Evolutionary conservation across 169 alveolate genomes (phyloP), one percentile per base, ranked within the genome.

Genomic region (Babesia caballi): DNA sequence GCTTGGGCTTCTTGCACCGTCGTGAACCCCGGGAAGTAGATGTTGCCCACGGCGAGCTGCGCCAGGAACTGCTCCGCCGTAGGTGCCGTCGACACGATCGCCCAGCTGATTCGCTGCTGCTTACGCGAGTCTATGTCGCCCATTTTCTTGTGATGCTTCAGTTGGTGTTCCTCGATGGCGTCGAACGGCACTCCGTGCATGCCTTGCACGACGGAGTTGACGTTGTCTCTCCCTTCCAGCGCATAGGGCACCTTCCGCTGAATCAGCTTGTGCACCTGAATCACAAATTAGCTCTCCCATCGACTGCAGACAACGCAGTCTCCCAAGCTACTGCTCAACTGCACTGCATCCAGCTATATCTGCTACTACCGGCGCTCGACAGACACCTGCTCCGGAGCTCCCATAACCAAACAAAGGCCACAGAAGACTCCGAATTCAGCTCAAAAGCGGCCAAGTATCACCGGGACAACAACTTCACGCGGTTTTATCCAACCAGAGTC

Each of bases 141-240:
- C 57, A 77, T 59, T 49, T 83, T 85, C 58, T 85, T 83, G 57
- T 72, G 69, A 40, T 83, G 85, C 56, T 89, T 85, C 51, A 44
- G 41, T 59, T 82, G 85, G 50, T 89, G 88, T 65, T 94, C 97
- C 53, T 89, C 94, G 25, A 95, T 88, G 27, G 93, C 61, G 42
- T 89, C 95, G 21, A 82, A 38, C 36, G 99, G 99, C 12, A 97
- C 97, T 28, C 99, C 99, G 61, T 96, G 94, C 99, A 96, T 97
- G 15, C 99, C 99, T 88, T 95, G 96, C 36, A 97, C 94, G 41
- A 94, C 91, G 17, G 96, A 77, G 60, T 93, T 98, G 28, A 95
- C 89, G 49, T 94, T 85, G 70, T 96, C 99, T 66, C 99, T 89
- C 49, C 98, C 98, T 25, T 96, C 93, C 66, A 96, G 89, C 0